phyloP scores from a whole-genome alignment of 2,329 filamentous ascomycete genomes.

The Scedosporium aurantiacum region DNA sequence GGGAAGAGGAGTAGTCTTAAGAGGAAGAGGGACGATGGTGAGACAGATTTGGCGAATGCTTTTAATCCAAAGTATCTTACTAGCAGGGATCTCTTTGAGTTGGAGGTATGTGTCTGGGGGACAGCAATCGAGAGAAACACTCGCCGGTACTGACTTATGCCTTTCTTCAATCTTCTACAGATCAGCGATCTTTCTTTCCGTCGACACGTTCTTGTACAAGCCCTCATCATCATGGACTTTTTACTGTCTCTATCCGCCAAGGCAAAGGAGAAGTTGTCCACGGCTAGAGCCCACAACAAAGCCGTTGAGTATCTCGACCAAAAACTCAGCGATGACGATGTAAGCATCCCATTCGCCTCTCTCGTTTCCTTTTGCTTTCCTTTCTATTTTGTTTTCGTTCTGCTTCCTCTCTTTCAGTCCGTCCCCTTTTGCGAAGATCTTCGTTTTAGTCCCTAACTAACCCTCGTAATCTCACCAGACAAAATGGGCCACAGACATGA shows the following conservation, averaged over 20 bases:
- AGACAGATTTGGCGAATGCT: conserved; percentile 53
- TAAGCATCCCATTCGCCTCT: conserved; percentile 32
- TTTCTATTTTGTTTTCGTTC: background rate
- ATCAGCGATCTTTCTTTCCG: conserved; percentile 91
- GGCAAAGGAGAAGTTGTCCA: conserved; percentile 67
- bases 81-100: conserved; percentile 89
- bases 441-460: conserved; percentile 7
- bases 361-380: background rate
- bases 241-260: conserved; percentile 78
- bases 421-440: background rate
- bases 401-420: background rate
- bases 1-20: conserved; percentile 54
- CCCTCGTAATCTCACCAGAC: conserved; percentile 33
- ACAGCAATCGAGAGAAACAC: background rate
- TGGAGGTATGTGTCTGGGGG: conserved; percentile 54
- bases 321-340: conserved; percentile 70
- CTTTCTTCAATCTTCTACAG: conserved; percentile 29
- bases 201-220: conserved; percentile 87
- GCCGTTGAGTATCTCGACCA: conserved; percentile 75
- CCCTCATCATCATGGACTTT: conserved; percentile 89
- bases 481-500: conserved; percentile 75
- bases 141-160: conserved; percentile 5
- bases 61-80: conserved; percentile 99
- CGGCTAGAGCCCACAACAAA: conserved; percentile 61
- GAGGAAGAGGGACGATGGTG: conserved; percentile 53